These are phyloP conservation scores for Clausena lansium DNA, from an alignment of 345 rosid genomes.

Conservation along the genomic window DNA sequence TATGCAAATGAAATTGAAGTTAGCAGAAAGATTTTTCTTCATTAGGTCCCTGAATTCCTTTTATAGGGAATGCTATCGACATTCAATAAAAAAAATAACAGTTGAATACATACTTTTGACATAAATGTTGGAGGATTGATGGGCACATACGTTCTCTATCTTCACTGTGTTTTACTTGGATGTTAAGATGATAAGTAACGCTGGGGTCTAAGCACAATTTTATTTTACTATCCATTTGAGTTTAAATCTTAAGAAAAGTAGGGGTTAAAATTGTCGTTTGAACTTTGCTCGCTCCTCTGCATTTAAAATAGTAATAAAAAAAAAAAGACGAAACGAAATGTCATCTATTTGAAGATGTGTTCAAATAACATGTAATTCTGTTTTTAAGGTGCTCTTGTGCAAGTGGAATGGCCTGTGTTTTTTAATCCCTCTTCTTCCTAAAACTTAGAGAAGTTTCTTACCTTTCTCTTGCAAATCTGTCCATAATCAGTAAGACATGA, in stretches of 20 bases:
- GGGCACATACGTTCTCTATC: background rate
- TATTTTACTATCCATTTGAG: too few relatives aligned
- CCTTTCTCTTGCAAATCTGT: background rate
- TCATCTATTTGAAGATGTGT: background rate
- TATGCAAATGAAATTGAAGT: constrained; percentile 1
- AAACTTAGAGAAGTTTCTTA: background rate
- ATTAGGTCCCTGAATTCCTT: background rate
- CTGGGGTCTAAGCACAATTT: background rate
- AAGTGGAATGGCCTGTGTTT: background rate
- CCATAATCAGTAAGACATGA: background rate
- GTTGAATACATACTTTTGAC: background rate
- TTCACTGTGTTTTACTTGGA: background rate
- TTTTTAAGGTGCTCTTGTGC: too few relatives aligned
- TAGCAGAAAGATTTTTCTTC: background rate
- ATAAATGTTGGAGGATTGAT: background rate
- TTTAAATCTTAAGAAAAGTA: too few relatives aligned
- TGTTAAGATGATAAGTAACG: background rate
- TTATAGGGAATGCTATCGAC: background rate
- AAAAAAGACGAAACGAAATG: too few relatives aligned
- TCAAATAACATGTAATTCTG: background rate
- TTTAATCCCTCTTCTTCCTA: background rate
- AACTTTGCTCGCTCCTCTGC: too few relatives aligned
- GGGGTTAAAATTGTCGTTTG: too few relatives aligned
- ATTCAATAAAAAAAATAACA: background rate
- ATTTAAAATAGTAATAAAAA: too few relatives aligned